A percentile compares a stretch with the other conserved stretches of the same genome.
phyloP scores from a whole-genome alignment of 2,329 filamentous ascomycete genomes.

The Amauroascus verrucosus region DNA sequence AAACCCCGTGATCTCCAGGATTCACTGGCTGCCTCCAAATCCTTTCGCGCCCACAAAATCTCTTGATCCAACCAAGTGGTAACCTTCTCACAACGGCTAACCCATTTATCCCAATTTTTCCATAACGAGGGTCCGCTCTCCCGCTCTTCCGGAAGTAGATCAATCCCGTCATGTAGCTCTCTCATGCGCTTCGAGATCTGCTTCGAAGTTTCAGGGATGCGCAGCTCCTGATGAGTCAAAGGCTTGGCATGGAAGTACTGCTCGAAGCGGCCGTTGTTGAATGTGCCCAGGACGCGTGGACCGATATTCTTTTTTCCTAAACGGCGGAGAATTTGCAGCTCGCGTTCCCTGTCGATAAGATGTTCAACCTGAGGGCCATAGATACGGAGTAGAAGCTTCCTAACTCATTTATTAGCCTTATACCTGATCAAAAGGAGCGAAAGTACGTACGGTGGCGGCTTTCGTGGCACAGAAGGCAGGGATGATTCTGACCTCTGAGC shows the following conservation, averaged over 20 bases:
- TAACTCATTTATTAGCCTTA: conserved; percentile 20
- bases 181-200: conserved; percentile 97
- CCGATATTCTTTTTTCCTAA: conserved; percentile 88
- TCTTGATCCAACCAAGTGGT: conserved; percentile 48
- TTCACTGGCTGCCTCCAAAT: conserved; percentile 35
- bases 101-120: conserved; percentile 92
- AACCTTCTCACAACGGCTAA: conserved; percentile 50
- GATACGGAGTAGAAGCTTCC: conserved; percentile 76
- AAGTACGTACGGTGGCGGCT: conserved; percentile 44
- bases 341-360: conserved; percentile 84
- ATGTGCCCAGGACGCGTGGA: conserved; percentile 80
- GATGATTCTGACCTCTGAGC: conserved; percentile 32
- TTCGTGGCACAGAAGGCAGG: conserved; percentile 32
- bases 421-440: background rate
- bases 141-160: conserved; percentile 67
- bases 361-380: conserved; percentile 95
- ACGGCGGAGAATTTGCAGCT: conserved; percentile 74
- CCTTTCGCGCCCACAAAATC: conserved; percentile 42
- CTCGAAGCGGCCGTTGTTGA: conserved; percentile 90
- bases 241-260: conserved; percentile 82
- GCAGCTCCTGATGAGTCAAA: conserved; percentile 64
- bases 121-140: conserved; percentile 73
- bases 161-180: conserved; percentile 87
- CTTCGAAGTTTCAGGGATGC: conserved; percentile 69
- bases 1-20: conserved; percentile 61